A percentile compares a stretch with the other conserved stretches of the same genome.
phyloP scores from a whole-genome alignment of 306 rosid species.

The Trifolium dubium region DNA sequence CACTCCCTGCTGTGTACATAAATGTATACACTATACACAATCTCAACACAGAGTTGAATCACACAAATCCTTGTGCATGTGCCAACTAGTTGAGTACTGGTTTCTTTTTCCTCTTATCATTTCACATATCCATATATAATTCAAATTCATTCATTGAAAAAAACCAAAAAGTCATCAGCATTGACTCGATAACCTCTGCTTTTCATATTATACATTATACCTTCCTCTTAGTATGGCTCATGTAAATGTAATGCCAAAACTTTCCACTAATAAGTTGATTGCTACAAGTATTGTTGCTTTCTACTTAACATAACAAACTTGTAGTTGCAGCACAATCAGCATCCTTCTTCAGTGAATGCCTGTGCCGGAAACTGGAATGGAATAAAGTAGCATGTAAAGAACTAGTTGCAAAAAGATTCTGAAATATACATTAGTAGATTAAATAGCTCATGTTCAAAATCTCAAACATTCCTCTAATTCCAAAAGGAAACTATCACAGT shows the following conservation, averaged over 20 bases:
- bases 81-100: background rate
- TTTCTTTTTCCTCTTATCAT: background rate
- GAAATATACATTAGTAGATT: slow-evolving; percentile 2
- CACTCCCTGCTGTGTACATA: background rate
- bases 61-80: background rate
- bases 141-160: background rate
- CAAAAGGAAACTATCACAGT: background rate
- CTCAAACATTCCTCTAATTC: background rate
- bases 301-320: background rate
- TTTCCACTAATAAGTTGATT: too few species aligned
- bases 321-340: background rate
- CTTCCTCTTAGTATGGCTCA: too few species aligned
- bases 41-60: background rate
- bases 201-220: background rate
- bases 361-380: background rate
- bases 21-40: too few species aligned
- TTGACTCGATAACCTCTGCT: background rate
- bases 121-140: background rate
- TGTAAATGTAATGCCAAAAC: background rate
- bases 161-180: background rate
- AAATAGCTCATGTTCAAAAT: background rate
- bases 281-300: background rate
- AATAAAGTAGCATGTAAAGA: background rate
- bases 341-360: background rate
- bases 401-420: background rate